A percentile compares a stretch with the other conserved stretches of the same genome.
These are phyloP conservation scores for Phytophthora capsici DNA, from an alignment of 352 stramenopile genomes.

Conservation along the genomic window DNA sequence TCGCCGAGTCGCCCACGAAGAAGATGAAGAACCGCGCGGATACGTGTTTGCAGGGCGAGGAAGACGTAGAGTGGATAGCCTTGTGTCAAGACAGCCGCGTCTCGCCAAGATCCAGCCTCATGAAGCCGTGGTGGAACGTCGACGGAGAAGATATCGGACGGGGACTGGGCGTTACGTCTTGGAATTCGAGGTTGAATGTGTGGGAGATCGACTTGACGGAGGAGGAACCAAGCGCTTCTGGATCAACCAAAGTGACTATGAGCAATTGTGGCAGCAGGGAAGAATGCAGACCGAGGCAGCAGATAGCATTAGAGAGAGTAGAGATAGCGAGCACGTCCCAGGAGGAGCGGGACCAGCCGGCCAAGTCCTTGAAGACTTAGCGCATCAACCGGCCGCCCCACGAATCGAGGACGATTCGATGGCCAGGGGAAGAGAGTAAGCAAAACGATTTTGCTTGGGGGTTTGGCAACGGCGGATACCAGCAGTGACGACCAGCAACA, in stretches of 20 bases:
- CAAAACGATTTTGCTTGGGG: neutral
- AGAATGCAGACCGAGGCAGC: neutral
- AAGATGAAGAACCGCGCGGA: neutral
- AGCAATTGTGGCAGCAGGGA: neutral
- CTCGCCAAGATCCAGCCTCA: no score
- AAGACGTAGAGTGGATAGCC: neutral
- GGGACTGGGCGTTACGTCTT: slow-evolving; percentile 1
- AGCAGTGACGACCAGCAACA: no score
- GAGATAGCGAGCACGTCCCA: no score
- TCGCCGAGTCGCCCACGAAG: neutral
- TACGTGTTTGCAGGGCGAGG: neutral
- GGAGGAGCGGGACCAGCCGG: neutral
- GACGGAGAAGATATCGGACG: neutral
- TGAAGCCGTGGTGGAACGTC: neutral
- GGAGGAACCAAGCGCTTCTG: neutral
- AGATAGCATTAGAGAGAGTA: neutral
- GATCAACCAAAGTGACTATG: slow-evolving; percentile 1
- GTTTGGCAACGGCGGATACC: no score
- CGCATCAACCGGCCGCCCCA: neutral
- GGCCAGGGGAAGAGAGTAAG: slow-evolving; percentile 2
- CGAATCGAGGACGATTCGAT: neutral
- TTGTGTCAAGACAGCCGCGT: neutral
- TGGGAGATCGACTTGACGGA: neutral
- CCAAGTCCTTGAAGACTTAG: neutral
- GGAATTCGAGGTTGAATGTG: slow-evolving; percentile 3